Evolutionary conservation across 306 rosid genomes (phyloP), one percentile per base, ranked within the genome.

Genomic region (Aeschynomene evenia): DNA sequence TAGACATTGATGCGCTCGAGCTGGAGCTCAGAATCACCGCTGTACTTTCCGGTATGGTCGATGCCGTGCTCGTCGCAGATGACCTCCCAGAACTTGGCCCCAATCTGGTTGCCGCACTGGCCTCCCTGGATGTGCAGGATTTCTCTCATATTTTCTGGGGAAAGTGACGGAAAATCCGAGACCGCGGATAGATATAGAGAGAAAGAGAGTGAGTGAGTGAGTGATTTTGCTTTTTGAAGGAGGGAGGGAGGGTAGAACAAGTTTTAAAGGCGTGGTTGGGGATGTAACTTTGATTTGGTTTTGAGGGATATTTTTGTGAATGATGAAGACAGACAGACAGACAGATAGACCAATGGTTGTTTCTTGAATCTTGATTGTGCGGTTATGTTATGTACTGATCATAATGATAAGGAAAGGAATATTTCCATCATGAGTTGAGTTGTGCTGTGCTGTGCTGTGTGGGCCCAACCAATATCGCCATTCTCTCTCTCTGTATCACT

Each of bases 111-210:
- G 16, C 90, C 90, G 67, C 90, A 85, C 40, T 85, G 90, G 2
- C 90, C 90, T 18, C 90, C 90, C 56, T 85, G 90, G 71, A 85
- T 81, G 87, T 85, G 90, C 43, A 85, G 83, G 71, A 85, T 85
- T 69, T 85, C 90, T 75, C 90, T 85, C 90, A 85, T n/a, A n/a
- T 85, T 80, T 82, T 85, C 81, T 59, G 64, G 67, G 39, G 57
- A 57, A 81, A 76, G 62, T 50, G 63, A 70, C 54, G 70, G 75
- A 64, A 65, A 59, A 64, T 33, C 54, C 3, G 57, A 71, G 55
- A 13, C 12, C 56, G 28, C 20, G 31, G 57, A 4, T 58, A 7
- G 12, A 42, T 24, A 3, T n/a, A 3, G 33, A 10, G 16, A n/a
- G 6, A 10, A 12, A 19, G 13, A 2, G 12, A 3, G 11, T 33